Base-by-base conservation (phyloP, 495 filamentous ascomycete genomes). In the Xylaria palmicola region DNA sequence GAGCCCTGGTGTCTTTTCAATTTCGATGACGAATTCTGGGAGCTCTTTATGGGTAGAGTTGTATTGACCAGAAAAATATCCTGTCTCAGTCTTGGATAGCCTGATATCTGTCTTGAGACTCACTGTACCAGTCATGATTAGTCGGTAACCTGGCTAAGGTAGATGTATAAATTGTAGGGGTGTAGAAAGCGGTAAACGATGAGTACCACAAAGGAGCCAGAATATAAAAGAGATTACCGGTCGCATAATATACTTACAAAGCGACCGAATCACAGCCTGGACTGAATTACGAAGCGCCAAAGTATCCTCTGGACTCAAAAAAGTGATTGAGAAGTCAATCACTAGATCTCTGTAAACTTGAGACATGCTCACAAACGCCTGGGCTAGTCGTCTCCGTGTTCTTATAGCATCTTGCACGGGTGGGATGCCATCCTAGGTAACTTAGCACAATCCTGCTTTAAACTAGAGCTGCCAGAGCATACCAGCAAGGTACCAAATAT, bases 331-430 rank as follows among this genome's bases (percentile, higher is more conserved):
- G 24, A 83, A 76, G 45, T 85, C 83, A 59, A 83, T 75, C 2
- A 75, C 73, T 51, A 86, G 75, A 62, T 86, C 83, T 68, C 83
- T 69, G 51, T 83, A 73, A 1, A 75, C 80, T 64, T 82, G 77
- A 27, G 83, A 85, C 51, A 85, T 74, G 55, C 77, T 78, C 43
- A 86, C 80, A 57, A 85, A 83, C 6, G 77, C 73, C 55, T 65
- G 74, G 22, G 74, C 74, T 6, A 83, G 58, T 47, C 75, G 71
- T 32, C 75, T 73, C 24, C 78, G 72, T 17, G 74, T 63, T 30
- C 53, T 59, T 9, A 72, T 58, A 20, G 67, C 70, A 43, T 81
- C 72, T 49, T 58, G 24, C 7, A 75, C 70, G 36, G 83, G 63
- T 8, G 68, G 69, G 27, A 86, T 72, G 10, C 76, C 79, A 40